A percentile compares a stretch with the other conserved stretches of the same genome.
These are phyloP conservation scores for Batkoa obscura DNA, from an alignment of 371 early-diverging fungal species.

Conservation along the genomic window DNA sequence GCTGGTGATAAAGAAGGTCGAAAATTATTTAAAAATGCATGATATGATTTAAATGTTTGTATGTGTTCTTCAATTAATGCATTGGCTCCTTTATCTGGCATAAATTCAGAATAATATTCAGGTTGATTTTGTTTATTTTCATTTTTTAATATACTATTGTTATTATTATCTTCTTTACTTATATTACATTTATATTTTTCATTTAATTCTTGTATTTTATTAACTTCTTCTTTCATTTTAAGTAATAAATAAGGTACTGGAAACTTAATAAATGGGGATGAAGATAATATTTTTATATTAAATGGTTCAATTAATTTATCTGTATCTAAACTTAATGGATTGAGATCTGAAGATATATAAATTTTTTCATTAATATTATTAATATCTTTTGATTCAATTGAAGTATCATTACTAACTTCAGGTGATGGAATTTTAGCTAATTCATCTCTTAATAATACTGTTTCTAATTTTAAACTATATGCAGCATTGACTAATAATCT, in stretches of 20 bases:
- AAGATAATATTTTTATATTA: constrained; percentile 44
- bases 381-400: not conserved
- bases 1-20: constrained; percentile 33
- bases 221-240: constrained; percentile 41
- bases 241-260: constrained; percentile 64
- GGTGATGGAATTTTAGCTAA: constrained; percentile 19
- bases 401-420: not conserved
- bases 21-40: constrained; percentile 30
- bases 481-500: constrained; percentile 62
- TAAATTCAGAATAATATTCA: not conserved
- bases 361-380: not conserved
- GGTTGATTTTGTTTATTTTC: not conserved
- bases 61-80: constrained; percentile 17
- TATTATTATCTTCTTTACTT: not conserved
- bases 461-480: constrained; percentile 65
- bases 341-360: not conserved
- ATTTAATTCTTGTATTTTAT: constrained; percentile 15
- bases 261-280: constrained; percentile 58
- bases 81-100: not conserved
- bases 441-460: constrained; percentile 50
- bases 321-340: constrained; percentile 2
- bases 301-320: constrained; percentile 23
- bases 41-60: constrained; percentile 25
- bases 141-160: not conserved
- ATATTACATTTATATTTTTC: not conserved